Evolutionary conservation across 2,329 filamentous ascomycete species (phyloP).

Genomic region (Aphanocladium album): DNA sequence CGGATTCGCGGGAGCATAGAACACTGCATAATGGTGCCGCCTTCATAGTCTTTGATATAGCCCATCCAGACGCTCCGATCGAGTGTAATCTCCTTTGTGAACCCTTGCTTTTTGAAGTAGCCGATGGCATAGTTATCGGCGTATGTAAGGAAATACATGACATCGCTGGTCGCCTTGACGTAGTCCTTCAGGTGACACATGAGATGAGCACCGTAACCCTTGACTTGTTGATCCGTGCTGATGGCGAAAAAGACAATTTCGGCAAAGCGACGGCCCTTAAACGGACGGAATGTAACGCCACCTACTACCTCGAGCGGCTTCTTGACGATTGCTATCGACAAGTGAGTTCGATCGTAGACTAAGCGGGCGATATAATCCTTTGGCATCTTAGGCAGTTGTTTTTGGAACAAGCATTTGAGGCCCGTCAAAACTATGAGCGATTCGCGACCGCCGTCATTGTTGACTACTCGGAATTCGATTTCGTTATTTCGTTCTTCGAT

Average conservation of each 20-base stretch:
- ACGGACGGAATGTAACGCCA: conserved; percentile 93
- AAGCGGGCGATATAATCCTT: conserved; percentile 98
- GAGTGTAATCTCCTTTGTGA: conserved; percentile 96
- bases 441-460: conserved; percentile 86
- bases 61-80: conserved; percentile 95
- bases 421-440: conserved; percentile 93
- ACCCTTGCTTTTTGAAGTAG: conserved; percentile 98
- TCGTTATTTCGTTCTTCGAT: conserved; percentile 90
- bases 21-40: conserved; percentile 98
- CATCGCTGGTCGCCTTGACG: conserved; percentile 90
- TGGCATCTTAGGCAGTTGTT: conserved; percentile 97
- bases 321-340: conserved; percentile 97
- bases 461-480: conserved; percentile 96
- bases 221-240: conserved; percentile 95
- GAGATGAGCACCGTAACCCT: conserved; percentile 93
- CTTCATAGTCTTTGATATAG: conserved; percentile 99
- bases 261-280: conserved; percentile 86
- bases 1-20: conserved; percentile 93
- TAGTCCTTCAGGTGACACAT: conserved; percentile 99
- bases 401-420: conserved; percentile 96
- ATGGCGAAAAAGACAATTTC: conserved; percentile 99
- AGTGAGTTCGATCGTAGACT: conserved; percentile 93
- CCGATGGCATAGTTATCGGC: conserved; percentile 98
- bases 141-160: conserved; percentile 98
- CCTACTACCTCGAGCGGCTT: conserved; percentile 93